phyloP scores from a whole-genome alignment of 1,139 yeast genomes.

The Taphrina betulina region DNA sequence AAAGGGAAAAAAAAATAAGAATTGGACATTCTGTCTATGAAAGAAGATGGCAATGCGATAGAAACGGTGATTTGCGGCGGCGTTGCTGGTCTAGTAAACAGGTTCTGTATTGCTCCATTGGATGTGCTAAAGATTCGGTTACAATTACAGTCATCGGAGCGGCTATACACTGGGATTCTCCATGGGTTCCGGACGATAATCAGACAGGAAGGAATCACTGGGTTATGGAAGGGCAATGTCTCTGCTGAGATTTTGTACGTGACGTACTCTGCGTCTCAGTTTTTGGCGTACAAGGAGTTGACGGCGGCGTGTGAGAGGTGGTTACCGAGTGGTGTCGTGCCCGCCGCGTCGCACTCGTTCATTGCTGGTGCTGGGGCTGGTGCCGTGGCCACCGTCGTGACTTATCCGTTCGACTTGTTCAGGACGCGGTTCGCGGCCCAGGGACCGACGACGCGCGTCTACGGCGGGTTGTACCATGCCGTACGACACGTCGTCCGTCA shows the following conservation, averaged over 20 bases:
- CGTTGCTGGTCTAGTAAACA: constrained; percentile 33
- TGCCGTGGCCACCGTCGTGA: constrained; percentile 61
- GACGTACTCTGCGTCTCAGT: constrained; percentile 81
- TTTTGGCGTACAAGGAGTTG: constrained; percentile 63
- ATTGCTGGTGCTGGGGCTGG: constrained; percentile 80
- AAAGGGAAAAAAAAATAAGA: too few relatives aligned
- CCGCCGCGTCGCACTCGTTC: constrained; percentile 53
- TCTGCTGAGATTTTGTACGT: constrained; percentile 88
- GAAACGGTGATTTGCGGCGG: constrained; percentile 34
- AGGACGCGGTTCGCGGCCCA: constrained; percentile 73
- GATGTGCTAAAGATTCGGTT: constrained; percentile 85
- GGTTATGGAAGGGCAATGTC: constrained; percentile 88
- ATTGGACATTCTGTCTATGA: too few relatives aligned
- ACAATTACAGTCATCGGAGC: constrained; percentile 53
- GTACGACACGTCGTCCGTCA: constrained; percentile 48
- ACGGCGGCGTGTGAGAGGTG: constrained; percentile 39
- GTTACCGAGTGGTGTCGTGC: constrained; percentile 41
- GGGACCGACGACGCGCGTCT: constrained; percentile 42
- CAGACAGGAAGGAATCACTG: constrained; percentile 34
- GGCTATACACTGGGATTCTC: constrained; percentile 18
- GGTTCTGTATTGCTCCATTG: constrained; percentile 76
- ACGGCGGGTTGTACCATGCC: constrained; percentile 52
- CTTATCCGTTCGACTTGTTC: constrained; percentile 86
- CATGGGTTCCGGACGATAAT: constrained; percentile 24
- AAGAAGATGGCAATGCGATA: constrained; percentile 10